Conservation (phyloP, 2,329 filamentous ascomycete genomes). For the Fusarium heterosporum region DNA sequence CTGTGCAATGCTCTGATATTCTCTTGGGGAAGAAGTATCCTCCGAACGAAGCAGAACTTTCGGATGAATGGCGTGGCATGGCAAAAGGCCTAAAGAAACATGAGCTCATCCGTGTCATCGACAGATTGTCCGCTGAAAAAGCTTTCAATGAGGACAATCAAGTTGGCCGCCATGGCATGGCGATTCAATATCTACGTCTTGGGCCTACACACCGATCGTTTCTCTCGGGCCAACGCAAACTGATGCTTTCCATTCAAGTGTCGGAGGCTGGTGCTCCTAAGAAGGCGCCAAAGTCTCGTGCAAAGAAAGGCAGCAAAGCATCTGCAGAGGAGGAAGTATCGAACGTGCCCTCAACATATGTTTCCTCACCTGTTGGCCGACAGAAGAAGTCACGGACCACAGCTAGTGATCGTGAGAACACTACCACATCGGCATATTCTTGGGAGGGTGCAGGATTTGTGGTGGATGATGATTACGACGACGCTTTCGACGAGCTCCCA, state of each 20-base stretch:
- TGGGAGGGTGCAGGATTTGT: conserved; percentile 60
- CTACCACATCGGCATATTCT: conserved; percentile 57
- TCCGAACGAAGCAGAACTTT: conserved; percentile 64
- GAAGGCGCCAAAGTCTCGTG: conserved; percentile 49
- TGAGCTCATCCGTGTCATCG: conserved; percentile 87
- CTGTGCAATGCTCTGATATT: conserved; percentile 85
- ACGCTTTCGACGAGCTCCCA: conserved; percentile 61
- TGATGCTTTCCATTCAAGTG: conserved; percentile 59
- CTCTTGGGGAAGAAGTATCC: conserved; percentile 77
- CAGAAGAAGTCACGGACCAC: conserved; percentile 46
- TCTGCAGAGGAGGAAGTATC: conserved; percentile 52
- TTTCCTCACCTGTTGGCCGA: conserved; percentile 64
- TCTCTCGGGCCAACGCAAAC: conserved; percentile 57
- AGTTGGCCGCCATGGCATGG: conserved; percentile 67
- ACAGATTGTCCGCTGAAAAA: conserved; percentile 77
- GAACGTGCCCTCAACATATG: conserved; percentile 59
- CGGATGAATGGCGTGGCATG: conserved; percentile 72
- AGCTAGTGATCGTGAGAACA: conserved; percentile 52
- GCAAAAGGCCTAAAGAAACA: conserved; percentile 77
- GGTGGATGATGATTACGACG: conserved; percentile 52
- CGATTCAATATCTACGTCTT: conserved; percentile 76
- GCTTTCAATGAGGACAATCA: conserved; percentile 77
- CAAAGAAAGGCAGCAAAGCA: conserved; percentile 55
- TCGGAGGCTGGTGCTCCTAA: conserved; percentile 49
- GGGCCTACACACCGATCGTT: conserved; percentile 59